These are phyloP conservation scores for Coemansia aciculifera DNA, from an alignment of 192 early-diverging fungal species.

Conservation along the genomic window DNA sequence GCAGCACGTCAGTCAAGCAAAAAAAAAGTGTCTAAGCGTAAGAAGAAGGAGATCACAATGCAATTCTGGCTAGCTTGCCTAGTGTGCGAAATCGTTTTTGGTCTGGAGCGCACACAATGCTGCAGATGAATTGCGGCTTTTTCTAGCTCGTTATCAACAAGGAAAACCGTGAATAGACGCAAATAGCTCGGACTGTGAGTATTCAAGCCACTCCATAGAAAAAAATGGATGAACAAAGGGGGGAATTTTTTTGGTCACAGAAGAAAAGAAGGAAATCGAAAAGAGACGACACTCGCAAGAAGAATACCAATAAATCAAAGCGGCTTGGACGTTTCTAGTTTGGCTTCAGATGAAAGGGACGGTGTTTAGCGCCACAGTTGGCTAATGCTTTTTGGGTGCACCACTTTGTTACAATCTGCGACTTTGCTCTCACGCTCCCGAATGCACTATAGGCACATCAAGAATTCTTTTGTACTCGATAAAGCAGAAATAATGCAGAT, in stretches of 20 bases:
- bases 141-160: not conserved
- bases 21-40: not conserved
- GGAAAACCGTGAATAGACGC: not conserved
- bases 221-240: not conserved
- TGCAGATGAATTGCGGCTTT: not conserved
- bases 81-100: not conserved
- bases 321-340: not conserved
- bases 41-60: not conserved
- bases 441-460: not conserved
- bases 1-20: not conserved
- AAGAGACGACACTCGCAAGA: not conserved
- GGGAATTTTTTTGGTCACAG: not conserved
- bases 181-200: not conserved
- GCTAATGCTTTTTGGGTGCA: not conserved
- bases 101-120: not conserved
- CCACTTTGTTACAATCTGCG: not conserved
- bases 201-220: not conserved
- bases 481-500: not conserved
- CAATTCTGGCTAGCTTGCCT: not conserved
- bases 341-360: no score
- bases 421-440: not conserved
- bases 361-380: not conserved
- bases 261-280: not conserved
- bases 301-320: not conserved
- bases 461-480: not conserved